Evolutionary conservation across 75 land plant species (phyloP), one percentile per base, ranked within the genome.

Genomic region (Pseudotsuga menziesii): DNA sequence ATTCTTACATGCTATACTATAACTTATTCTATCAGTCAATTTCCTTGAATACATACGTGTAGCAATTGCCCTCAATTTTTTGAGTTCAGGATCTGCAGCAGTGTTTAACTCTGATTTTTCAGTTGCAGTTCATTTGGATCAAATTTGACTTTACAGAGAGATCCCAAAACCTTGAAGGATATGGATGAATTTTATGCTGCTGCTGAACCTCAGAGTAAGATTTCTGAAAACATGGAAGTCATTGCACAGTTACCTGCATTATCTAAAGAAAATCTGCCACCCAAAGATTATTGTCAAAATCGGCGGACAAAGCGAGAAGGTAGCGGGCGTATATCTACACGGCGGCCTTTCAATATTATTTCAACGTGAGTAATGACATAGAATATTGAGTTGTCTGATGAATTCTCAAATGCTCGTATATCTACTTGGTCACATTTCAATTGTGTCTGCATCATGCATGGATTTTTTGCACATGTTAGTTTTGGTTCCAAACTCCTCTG

Each of bases 271-370:
- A 73, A 73, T 55, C 3, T 73, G 17, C 29, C 52, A 3, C 75
- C 75, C 26, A 16, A 26, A 3, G 32, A 54, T 14, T 25, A 55
- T 54, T 55, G 22, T 52, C 57, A 5, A 15, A 3, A 23, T 55
- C 5, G 27, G 27, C 75, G 32, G 57, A 73, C 25, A 52, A 73
- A 35, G 54, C 54, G 75, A 73, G 75, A 73, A 73, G 75, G 75
- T 48, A 52, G 56, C 25, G 75, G 75, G 25, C 75, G 75, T 4
- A 15, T 52, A 27, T 73, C 75, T 52, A 22, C 75, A 2, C 22
- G 75, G 52, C 56, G 32, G 8, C 75, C 57, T 73, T 73, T 73
- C 32, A 52, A 27, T n/a, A 25, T 73, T 13, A 54, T 25, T 29
- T 73, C 57, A 23, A 73, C 27, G 75, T 73, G 57, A 73, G 52